Evolutionary conservation across 306 rosid genomes (phyloP), one percentile per base, ranked within the genome.

Genomic region (Corylus avellana): DNA sequence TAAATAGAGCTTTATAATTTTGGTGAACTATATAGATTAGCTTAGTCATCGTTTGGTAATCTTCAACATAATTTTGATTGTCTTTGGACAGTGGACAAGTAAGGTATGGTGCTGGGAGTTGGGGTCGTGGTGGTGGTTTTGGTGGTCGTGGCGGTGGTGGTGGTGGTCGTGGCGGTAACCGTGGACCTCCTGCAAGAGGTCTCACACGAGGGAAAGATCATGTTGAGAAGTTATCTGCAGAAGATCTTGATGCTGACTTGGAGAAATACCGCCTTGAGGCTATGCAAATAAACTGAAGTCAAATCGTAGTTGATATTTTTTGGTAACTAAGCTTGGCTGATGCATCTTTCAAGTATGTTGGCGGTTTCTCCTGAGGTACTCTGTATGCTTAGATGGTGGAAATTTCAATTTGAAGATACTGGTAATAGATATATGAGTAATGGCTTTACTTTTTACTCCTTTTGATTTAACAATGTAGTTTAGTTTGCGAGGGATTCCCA

Each of bases 181-280:
- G 42, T 20, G 56, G 35, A 57, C 17, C 35, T 79, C 17, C 35
- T 79, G 87, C 75, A 76, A 74, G 77, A 73, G 84, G 59, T 5
- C 17, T 11, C 49, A 61, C 78, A 82, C 79, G 57, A 72, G 77
- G 48, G 78, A 78, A 67, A 37, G 67, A 1, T 57, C 68, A 5
- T 56, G 25, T 10, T 48, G 76, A 66, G 54, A 81, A 75, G 81
- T 73, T 67, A 56, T 74, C 88, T 44, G 73, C 62, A 57, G 58
- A 85, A 74, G 88, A 80, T 53, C 83, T 74, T 67, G 90, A 78
- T 63, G 86, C 86, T 22, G 85, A 74, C 69, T 78, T 85, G 87
- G 94, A 78, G 84, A 82, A 27, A 62, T 89, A 91, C 84, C 90
- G 42, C 73, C 75, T 22, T 4, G 80, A 80, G 42, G 87, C 86